Percentiles rank a stretch among this genome's conserved stretches.
phyloP scores from a whole-genome alignment of 176 grass and related monocot species.

The Pontederia paniculata region DNA sequence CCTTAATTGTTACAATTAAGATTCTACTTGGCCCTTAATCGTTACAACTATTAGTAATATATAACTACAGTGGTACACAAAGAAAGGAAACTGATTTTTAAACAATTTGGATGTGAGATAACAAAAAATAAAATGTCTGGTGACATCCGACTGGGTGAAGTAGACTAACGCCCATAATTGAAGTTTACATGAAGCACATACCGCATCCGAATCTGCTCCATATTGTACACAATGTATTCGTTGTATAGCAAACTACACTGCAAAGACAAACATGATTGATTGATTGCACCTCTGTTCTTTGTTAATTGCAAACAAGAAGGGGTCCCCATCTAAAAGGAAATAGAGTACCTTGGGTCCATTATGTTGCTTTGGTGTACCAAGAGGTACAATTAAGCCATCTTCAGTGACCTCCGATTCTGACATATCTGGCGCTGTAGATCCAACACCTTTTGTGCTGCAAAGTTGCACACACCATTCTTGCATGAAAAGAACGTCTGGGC shows the following conservation, averaged over 20 bases:
- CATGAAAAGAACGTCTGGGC: too few species aligned
- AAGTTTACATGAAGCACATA: conserved; percentile 70
- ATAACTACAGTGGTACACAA: too few species aligned
- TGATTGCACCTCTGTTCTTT: not conserved
- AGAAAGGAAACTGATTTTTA: too few species aligned
- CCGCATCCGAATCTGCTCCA: conserved; percentile 87
- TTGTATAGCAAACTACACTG: conserved; percentile 91
- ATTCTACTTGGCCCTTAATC: too few species aligned
- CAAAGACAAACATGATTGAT: conserved; percentile 14
- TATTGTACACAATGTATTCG: conserved; percentile 83
- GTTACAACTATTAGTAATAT: too few species aligned
- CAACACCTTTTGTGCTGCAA: conserved; percentile 81
- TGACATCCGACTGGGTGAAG: not conserved
- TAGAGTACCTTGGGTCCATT: conserved; percentile 7
- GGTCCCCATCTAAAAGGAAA: not conserved
- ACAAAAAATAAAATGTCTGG: too few species aligned
- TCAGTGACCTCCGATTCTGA: conserved; percentile 36
- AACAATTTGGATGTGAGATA: too few species aligned
- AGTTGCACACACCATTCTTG: conserved; percentile 4
- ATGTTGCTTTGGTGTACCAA: conserved; percentile 59
- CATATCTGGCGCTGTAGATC: conserved; percentile 41
- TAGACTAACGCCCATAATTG: conserved; percentile 35
- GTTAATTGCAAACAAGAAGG: not conserved
- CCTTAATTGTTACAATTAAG: too few species aligned
- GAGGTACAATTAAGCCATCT: conserved; percentile 58